phyloP scores from a whole-genome alignment of 169 alveolate species.

The Fabrea salina region DNA sequence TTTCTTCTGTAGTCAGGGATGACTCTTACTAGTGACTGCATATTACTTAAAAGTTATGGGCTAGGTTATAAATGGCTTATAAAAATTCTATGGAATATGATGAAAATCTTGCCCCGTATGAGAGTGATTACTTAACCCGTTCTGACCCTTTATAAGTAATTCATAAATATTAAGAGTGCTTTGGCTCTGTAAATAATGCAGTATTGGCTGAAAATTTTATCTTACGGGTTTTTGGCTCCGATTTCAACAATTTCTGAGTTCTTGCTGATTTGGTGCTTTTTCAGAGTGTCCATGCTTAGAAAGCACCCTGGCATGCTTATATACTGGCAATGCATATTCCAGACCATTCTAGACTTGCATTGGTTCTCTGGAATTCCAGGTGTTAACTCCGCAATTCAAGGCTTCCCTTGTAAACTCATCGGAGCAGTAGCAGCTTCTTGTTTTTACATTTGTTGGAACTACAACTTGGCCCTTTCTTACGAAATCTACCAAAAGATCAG shows the following conservation, averaged over 20 bases:
- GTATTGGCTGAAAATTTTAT: too few species aligned
- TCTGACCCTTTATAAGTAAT: too few species aligned
- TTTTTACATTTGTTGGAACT: background rate
- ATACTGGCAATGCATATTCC: background rate
- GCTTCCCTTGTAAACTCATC: background rate
- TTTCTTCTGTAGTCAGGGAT: too few species aligned
- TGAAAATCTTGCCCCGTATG: too few species aligned
- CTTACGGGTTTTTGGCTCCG: background rate
- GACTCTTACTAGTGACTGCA: too few species aligned
- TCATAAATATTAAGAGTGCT: too few species aligned
- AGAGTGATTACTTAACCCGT: too few species aligned
- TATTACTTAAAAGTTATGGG: too few species aligned
- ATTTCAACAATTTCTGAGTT: background rate
- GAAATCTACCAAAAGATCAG: background rate
- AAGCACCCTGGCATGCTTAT: conserved; percentile 17
- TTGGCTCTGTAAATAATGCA: too few species aligned
- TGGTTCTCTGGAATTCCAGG: background rate
- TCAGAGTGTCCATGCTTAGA: background rate
- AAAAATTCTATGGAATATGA: too few species aligned
- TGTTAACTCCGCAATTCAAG: too few species aligned
- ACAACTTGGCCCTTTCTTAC: background rate
- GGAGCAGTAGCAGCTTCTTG: background rate
- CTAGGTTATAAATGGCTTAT: too few species aligned
- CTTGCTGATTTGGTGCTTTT: background rate
- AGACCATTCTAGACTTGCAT: background rate